These are phyloP conservation scores for Clonostachys rosea DNA, from an alignment of 2,329 filamentous ascomycete species.

Conservation along the genomic window DNA sequence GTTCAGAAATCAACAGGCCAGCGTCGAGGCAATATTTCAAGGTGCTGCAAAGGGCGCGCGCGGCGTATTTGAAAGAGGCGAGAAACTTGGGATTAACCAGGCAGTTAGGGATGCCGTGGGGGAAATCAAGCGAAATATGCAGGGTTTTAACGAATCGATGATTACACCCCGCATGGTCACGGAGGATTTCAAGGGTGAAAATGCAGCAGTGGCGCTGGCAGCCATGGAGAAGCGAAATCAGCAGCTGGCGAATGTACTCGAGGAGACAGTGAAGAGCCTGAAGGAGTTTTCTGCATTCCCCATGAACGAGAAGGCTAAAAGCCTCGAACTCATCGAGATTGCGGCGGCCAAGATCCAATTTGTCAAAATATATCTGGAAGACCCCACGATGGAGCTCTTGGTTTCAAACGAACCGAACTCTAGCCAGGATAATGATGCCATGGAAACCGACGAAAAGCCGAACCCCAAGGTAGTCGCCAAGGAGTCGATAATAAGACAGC, in stretches of 20 bases:
- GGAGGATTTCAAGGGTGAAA: neutral
- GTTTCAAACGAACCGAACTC: neutral
- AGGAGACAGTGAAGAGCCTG: constrained; percentile 59
- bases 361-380: constrained; percentile 57
- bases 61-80: constrained; percentile 66
- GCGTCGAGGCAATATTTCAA: constrained; percentile 68
- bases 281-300: constrained; percentile 51
- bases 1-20: constrained; percentile 51
- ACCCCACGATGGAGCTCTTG: constrained; percentile 41
- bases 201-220: constrained; percentile 25
- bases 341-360: constrained; percentile 61
- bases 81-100: constrained; percentile 75
- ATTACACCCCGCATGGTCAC: constrained; percentile 21
- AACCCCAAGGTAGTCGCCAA: neutral
- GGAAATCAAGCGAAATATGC: constrained; percentile 73
- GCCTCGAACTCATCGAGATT: constrained; percentile 50
- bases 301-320: constrained; percentile 41
- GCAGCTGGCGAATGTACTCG: constrained; percentile 63
- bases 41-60: constrained; percentile 74
- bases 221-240: constrained; percentile 62
- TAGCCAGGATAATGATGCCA: constrained; percentile 1
- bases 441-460: neutral
- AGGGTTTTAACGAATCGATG: constrained; percentile 56
- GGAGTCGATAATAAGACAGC: too few species aligned
- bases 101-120: constrained; percentile 76